phyloP scores from a whole-genome alignment of 805 yeast species.

The Pichia kluyveri region DNA sequence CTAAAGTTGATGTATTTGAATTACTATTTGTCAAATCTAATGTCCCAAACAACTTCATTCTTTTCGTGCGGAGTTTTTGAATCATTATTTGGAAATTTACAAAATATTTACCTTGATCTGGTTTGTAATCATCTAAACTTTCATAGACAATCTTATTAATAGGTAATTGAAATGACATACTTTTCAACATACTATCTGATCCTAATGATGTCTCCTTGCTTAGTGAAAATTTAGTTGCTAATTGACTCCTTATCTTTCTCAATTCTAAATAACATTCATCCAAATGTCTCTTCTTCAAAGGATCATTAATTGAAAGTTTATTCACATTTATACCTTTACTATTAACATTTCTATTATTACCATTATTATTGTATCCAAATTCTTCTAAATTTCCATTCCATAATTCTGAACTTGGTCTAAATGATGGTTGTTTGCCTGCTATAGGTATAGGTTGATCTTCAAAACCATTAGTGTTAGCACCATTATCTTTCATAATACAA shows the following conservation, averaged over 20 bases:
- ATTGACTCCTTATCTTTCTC: conserved; percentile 32
- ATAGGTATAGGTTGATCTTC: not conserved
- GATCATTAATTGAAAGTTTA: conserved; percentile 8
- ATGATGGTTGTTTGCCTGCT: conserved; percentile 3
- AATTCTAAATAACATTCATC: conserved; percentile 25
- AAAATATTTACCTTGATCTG: conserved; percentile 22
- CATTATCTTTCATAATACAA: not conserved
- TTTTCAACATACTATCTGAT: conserved; percentile 35
- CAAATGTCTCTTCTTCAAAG: conserved; percentile 22
- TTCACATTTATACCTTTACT: conserved; percentile 14
- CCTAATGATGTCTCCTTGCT: conserved; percentile 27
- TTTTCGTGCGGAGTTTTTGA: conserved; percentile 13
- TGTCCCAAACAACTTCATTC: not conserved
- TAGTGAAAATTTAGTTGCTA: conserved; percentile 33
- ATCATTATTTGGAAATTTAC: conserved; percentile 17
- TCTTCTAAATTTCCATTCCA: conserved; percentile 1
- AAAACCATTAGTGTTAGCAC: not conserved
- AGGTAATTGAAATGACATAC: conserved; percentile 50
- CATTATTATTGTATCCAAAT: conserved; percentile 2
- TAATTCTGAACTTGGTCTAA: conserved; percentile 9
- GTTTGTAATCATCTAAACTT: conserved; percentile 28
- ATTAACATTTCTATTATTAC: not conserved
- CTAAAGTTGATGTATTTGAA: not conserved
- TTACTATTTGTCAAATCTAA: not conserved
- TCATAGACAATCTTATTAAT: conserved; percentile 38